phyloP scores from a whole-genome alignment of 2,329 filamentous ascomycete species.

The Colletotrichum kahawae region DNA sequence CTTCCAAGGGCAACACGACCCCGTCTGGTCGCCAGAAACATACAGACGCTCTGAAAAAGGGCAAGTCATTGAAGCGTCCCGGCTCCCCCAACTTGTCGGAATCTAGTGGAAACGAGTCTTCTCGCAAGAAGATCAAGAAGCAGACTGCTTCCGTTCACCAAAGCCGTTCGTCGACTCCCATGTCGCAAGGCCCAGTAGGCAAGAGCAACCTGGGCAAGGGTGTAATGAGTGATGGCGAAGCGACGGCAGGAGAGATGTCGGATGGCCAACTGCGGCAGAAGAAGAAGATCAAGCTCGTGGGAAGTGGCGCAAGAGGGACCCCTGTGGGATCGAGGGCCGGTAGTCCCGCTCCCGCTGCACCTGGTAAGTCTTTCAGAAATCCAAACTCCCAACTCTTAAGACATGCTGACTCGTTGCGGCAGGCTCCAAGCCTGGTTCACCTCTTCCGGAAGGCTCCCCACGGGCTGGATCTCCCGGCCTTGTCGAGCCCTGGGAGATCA shows the following conservation, averaged over 20 bases:
- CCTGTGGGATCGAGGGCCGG: constrained; percentile 65
- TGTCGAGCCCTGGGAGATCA: constrained; percentile 58
- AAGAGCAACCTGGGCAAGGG: constrained; percentile 53
- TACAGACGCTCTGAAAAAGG: constrained; percentile 55
- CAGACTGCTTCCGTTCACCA: constrained; percentile 53
- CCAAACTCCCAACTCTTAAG: too few species aligned
- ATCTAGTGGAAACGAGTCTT: constrained; percentile 88
- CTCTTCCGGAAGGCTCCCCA: constrained; percentile 18
- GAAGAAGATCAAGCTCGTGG: constrained; percentile 62
- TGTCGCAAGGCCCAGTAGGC: constrained; percentile 45
- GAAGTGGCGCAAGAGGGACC: constrained; percentile 50
- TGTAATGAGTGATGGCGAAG: constrained; percentile 75
- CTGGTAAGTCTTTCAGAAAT: constrained; percentile 35
- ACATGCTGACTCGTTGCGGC: neutral
- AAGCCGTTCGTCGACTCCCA: constrained; percentile 62
- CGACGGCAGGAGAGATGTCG: constrained; percentile 71
- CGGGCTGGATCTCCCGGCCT: constrained; percentile 40
- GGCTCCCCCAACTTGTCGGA: constrained; percentile 89
- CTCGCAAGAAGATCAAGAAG: constrained; percentile 81
- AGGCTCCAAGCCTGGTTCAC: constrained; percentile 26
- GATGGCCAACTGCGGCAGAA: constrained; percentile 51
- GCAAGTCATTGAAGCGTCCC: constrained; percentile 76
- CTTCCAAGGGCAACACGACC: constrained; percentile 71
- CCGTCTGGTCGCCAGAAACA: constrained; percentile 53
- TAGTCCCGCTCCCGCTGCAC: constrained; percentile 57